Evolutionary conservation across 2,329 filamentous ascomycete species (phyloP), one percentile per base, ranked within the genome.

Genomic region (Colletotrichum aenigma): DNA sequence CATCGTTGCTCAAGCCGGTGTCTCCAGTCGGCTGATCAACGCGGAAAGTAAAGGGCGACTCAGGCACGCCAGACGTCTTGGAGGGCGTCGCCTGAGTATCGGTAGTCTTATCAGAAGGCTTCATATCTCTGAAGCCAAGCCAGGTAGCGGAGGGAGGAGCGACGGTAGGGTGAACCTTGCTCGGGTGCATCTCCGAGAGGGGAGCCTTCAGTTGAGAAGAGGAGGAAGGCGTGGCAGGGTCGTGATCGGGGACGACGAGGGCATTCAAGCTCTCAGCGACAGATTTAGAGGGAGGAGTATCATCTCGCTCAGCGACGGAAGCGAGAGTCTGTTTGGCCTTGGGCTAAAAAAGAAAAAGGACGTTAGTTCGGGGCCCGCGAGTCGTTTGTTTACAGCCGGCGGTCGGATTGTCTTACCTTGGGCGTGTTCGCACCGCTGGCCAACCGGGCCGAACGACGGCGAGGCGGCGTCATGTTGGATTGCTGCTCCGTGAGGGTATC

Each of bases 141-240:
- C 94, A 92, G 58, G 97, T 88, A 7, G 94, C 95, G 13, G 96
- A 95, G 30, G 97, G 96, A 3, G 94, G 91, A 60, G 94, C 88
- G 70, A 94, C 94, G 26, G 94, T 96, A 78, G 91, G 89, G 73
- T 97, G 95, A 72, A 92, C 91, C 82, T 94, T 94, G 86, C 94
- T 94, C 10, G 96, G 96, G 82, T 98, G 96, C 96, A 98, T 98
- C 83, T 98, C 96, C 75, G 93, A 92, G 78, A 90, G 89, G 64
- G 93, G 88, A 28, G 95, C 94, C 86, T 94, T 94, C 79, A 94
- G 87, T 7, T 92, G 89, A 6, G 92, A 92, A 16, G 89, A 90
- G 52, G 91, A 91, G 55, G 88, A 89, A 7, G 95, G 95, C 2
- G 94, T 93, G 32, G 81, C 81, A 6, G 86, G 86, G 65, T 79